These are phyloP conservation scores for Alloteropsis semialata DNA, from an alignment of 176 grass and related monocot genomes.

Conservation along the genomic window DNA sequence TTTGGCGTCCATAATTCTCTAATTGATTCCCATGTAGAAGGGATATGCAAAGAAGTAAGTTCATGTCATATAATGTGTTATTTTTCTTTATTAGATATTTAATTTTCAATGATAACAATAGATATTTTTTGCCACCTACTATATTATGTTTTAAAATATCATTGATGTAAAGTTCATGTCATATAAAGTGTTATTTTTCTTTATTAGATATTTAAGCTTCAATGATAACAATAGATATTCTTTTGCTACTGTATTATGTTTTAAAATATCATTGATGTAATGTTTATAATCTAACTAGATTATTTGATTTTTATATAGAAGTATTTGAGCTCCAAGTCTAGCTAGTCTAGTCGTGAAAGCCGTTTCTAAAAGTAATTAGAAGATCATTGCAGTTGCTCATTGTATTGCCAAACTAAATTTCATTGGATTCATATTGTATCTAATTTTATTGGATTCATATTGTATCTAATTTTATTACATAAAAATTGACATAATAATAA, in stretches of 20 bases:
- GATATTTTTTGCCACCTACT: neutral
- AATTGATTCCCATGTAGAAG: slow-evolving; percentile 1
- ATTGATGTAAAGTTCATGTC: neutral
- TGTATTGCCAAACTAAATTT: neutral
- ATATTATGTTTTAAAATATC: neutral
- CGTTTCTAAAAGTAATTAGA: neutral
- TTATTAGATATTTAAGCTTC: too few species aligned
- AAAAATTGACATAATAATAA: too few species aligned
- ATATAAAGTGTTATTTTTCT: too few species aligned
- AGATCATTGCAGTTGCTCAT: neutral
- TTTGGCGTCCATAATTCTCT: slow-evolving; percentile 20
- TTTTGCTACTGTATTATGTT: neutral
- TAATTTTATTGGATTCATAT: neutral
- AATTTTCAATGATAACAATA: neutral
- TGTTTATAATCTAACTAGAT: slow-evolving; percentile 3
- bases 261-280: neutral
- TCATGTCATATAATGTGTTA: neutral
- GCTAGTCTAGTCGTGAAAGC: too few species aligned
- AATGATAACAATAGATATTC: neutral
- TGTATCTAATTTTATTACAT: neutral
- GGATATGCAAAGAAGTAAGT: slow-evolving; percentile 39
- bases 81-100: neutral
- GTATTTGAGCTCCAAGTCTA: slow-evolving; percentile 2
- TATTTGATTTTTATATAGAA: slow-evolving; percentile 5
- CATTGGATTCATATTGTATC: neutral